Base-by-base conservation (phyloP, 2,329 filamentous ascomycete species). In the Akanthomyces lecanii region DNA sequence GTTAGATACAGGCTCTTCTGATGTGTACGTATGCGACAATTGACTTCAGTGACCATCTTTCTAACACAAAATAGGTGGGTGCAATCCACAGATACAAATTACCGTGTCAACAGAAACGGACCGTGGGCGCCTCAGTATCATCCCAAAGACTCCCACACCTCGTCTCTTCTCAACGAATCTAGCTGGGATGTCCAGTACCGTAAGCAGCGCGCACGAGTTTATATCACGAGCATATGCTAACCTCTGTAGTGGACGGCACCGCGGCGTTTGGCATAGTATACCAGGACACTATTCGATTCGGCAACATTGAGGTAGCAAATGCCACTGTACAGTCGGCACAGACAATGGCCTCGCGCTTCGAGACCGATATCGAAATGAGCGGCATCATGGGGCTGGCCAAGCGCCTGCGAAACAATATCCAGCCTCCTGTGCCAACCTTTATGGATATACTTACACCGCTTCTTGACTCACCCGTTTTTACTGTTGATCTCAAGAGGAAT, bases 11-110 rank as follows among this genome's bases (percentile, higher is more conserved):
- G 83, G 82, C 12, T 85, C 82, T 8, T 76, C 79, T 11, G 83
- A 85, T 64, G 73, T 83, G 88, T 95, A 82, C 83, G 89, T 85
- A 12, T 14, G 3, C 1, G 4, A 25, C 33, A 12, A 52, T n/a
- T 18, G 4, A 6, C 5, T 10, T 25, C 16, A 4, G 4, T 40
- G 2, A 14, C 18, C 3, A 18, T 14, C 5, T 2, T 12, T 5
- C 21, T 55, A 61, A 58, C 30, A 50, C 3, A 8, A 4, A 30
- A n/a, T 54, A 84, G 82, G n/a, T 85, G 82, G 82, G 76, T 84
- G 21, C 81, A 82, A 70, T 81, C 80, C 2, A 76, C 80, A 3
- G 78, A 83, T 63, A 82, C 79, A 16, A 65, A 67, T 50, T 77
- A 76, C 63, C 66, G 67, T n/a, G 42, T 69, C 65, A 75, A 76